Conservation (phyloP, 1,284 basidiomycete genomes). For the Puccinia coronata region DNA sequence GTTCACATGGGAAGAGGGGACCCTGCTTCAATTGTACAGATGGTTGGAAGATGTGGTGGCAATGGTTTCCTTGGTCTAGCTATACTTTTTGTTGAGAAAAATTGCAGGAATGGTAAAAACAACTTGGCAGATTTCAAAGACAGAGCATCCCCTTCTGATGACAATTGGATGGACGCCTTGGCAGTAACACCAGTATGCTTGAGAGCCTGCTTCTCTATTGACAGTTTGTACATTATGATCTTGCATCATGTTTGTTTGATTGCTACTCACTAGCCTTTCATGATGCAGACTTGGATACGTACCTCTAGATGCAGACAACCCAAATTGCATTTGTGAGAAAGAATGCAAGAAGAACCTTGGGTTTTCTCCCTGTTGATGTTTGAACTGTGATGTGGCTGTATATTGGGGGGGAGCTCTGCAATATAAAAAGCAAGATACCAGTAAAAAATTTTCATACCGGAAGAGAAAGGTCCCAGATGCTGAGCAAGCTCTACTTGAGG, state of each 20-base stretch:
- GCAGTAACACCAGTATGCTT: neutral
- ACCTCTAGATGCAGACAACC: neutral
- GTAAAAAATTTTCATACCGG: no score
- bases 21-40: neutral
- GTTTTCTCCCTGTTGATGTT: neutral
- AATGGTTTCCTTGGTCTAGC: neutral
- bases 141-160: neutral
- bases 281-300: neutral
- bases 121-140: neutral
- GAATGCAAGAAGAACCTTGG: neutral
- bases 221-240: neutral
- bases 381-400: neutral
- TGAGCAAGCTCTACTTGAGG: neutral
- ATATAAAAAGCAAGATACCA: no score
- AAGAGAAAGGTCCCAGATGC: no score
- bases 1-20: no score
- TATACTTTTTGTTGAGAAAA: conserved; percentile 5
- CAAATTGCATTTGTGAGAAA: neutral
- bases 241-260: neutral
- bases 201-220: no score
- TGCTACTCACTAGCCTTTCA: neutral
- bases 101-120: neutral
- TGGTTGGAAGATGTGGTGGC: neutral
- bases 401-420: no score
- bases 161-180: neutral